Evolutionary conservation across 1,139 yeast species (phyloP), one percentile per base, ranked within the genome.

Genomic region (Arxiozyma bovina): DNA sequence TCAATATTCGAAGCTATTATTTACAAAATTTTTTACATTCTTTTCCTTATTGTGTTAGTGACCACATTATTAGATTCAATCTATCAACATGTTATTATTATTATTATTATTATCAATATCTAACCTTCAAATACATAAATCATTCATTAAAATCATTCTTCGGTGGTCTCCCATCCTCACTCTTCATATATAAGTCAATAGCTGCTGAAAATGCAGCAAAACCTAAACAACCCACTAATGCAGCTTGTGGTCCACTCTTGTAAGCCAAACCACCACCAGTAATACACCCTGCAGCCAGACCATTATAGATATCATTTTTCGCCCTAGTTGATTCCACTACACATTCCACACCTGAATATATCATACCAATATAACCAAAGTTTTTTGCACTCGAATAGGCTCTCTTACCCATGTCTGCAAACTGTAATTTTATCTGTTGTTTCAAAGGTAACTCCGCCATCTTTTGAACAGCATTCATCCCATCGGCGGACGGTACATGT

Each of bases 201-300:
- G 98, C 98, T 11, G 95, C 84, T 55, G 96, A 86, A 70, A 93
- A 93, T 4, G 96, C 96, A 18, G 99, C 98, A 75, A 93, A 93
- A 17, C 98, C 99, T 40, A 95, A 97, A 76, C 98, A 93, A 1
- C 99, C 99, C 56, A 91, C 71, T 41, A 82, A 64, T 0, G 96
- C 96, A 38, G 96, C 96, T 65, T 85, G 91, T 1, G 99, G 99
- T 1, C 99, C 99, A 45, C 93, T 83, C 68, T 87, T 88, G 60
- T 87, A 79, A 3, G 98, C 95, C 56, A 93, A 77, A 0, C 96
- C 98, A 48, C 98, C 99, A 45, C 97, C 99, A 0, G 99, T 93
- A 54, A 91, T 76, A 71, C 98, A 93, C 1, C 99, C 99, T 4
- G 99, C 98, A 53, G 82, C 78, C 2, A 88, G 82, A 50, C 98